These are phyloP conservation scores for Botrytis medusae DNA, from an alignment of 2,329 filamentous ascomycete species.

Conservation along the genomic window DNA sequence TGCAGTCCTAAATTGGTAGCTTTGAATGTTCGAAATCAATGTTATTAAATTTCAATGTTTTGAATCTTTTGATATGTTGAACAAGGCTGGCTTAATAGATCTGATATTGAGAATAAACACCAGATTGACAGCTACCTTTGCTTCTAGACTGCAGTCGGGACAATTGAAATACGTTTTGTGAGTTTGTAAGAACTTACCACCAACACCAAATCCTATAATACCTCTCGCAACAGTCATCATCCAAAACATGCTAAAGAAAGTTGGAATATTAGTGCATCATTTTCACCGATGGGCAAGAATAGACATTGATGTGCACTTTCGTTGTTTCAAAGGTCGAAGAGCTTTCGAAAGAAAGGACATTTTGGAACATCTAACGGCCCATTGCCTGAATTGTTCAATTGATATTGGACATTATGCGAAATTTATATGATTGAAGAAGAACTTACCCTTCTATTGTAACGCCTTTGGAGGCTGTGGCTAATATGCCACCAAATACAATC, in stretches of 20 bases:
- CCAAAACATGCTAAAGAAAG: slow-evolving; percentile 48
- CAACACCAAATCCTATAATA: slow-evolving; percentile 49
- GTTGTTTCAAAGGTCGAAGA: background rate
- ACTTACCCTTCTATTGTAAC: slow-evolving; percentile 43
- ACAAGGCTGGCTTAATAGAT: background rate
- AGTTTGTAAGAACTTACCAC: slow-evolving; percentile 36
- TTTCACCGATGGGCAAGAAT: background rate
- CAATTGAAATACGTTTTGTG: background rate
- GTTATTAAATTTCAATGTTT: background rate
- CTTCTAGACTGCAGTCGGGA: background rate
- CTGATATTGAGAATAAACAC: background rate
- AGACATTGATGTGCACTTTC: background rate
- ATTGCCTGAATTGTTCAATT: background rate
- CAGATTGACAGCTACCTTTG: background rate
- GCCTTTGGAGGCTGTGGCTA: slow-evolving; percentile 48
- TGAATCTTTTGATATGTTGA: background rate
- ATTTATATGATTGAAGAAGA: background rate
- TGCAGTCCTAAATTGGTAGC: background rate
- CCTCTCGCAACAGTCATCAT: slow-evolving; percentile 52
- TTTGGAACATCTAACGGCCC: no score
- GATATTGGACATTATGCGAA: background rate
- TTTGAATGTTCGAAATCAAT: background rate
- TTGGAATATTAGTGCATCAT: background rate
- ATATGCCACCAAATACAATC: slow-evolving; percentile 46
- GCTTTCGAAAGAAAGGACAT: background rate